A percentile compares a stretch with the other conserved stretches of the same genome.
Evolutionary conservation across 2,329 filamentous ascomycete genomes (phyloP).

Genomic region (Furcasterigmium sp.): DNA sequence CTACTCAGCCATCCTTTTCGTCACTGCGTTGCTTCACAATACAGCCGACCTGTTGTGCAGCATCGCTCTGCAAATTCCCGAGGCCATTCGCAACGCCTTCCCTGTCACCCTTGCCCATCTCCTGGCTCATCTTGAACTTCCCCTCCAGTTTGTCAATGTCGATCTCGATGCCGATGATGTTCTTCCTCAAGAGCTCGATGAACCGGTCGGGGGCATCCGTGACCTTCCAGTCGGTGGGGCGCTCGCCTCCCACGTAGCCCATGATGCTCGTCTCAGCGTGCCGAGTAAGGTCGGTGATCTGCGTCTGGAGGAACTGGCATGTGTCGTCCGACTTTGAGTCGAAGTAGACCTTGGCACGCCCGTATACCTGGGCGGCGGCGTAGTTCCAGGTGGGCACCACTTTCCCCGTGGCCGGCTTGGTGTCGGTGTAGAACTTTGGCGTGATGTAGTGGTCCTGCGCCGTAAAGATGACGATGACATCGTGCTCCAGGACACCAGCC

Average conservation of each 20-base stretch:
- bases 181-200: constrained; percentile 50
- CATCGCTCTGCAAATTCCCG: not conserved
- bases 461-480: constrained; percentile 60
- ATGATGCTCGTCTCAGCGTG: constrained; percentile 50
- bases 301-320: constrained; percentile 38
- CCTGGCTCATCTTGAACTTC: constrained; percentile 65
- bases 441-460: constrained; percentile 60
- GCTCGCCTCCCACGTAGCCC: constrained; percentile 40
- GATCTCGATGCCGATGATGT: constrained; percentile 57
- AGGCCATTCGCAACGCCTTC: not conserved
- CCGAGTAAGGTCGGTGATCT: constrained; percentile 46
- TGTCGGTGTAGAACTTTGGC: constrained; percentile 62
- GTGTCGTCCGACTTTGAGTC: constrained; percentile 42
- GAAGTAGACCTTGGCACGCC: constrained; percentile 46
- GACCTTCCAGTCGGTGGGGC: constrained; percentile 46
- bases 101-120: constrained; percentile 42
- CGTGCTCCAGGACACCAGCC: constrained; percentile 32
- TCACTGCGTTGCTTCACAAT: not conserved
- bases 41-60: not conserved
- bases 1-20: no score
- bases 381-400: constrained; percentile 71
- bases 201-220: constrained; percentile 51
- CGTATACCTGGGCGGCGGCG: constrained; percentile 58
- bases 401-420: constrained; percentile 59
- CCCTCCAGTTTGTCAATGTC: constrained; percentile 48